phyloP scores from a whole-genome alignment of 805 yeast genomes.

The Candida germanica region DNA sequence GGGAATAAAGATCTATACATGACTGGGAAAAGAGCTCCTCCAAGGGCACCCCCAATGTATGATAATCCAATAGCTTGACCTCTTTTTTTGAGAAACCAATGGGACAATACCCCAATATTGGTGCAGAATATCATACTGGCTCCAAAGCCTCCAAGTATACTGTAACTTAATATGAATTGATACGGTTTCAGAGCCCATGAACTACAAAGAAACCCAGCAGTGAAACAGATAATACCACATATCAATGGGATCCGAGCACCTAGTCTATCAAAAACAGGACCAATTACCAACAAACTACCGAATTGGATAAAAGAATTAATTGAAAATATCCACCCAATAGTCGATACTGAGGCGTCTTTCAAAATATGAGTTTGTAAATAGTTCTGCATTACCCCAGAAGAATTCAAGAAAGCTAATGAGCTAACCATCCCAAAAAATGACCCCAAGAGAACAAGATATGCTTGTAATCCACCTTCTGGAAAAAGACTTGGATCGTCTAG shows the following conservation, averaged over 20 bases:
- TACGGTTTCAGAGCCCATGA: constrained; percentile 19
- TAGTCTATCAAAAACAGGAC: constrained; percentile 25
- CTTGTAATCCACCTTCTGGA: constrained; percentile 26
- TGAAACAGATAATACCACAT: constrained; percentile 16
- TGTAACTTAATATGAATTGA: constrained; percentile 25
- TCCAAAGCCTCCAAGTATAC: constrained; percentile 24
- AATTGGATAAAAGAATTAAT: constrained; percentile 23
- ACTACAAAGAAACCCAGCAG: constrained; percentile 20
- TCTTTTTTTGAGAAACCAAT: constrained; percentile 20
- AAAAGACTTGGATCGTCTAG: constrained; percentile 23
- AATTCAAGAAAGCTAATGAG: constrained; percentile 23
- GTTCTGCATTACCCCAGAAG: constrained; percentile 23
- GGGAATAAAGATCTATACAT: constrained; percentile 24
- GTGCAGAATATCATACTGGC: constrained; percentile 24
- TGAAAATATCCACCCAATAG: constrained; percentile 29
- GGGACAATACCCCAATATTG: constrained; percentile 21
- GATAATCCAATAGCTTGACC: constrained; percentile 27
- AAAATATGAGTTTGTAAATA: constrained; percentile 17
- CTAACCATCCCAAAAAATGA: constrained; percentile 26
- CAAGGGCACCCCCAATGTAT: constrained; percentile 31
- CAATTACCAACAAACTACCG: constrained; percentile 21
- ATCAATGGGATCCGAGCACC: constrained; percentile 22
- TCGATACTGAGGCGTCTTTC: constrained; percentile 13
- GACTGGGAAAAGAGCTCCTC: constrained; percentile 28
- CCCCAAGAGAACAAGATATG: constrained; percentile 20